Evolutionary conservation across 2,329 filamentous ascomycete species (phyloP).

Genomic region (Penicillium griseofulvum): DNA sequence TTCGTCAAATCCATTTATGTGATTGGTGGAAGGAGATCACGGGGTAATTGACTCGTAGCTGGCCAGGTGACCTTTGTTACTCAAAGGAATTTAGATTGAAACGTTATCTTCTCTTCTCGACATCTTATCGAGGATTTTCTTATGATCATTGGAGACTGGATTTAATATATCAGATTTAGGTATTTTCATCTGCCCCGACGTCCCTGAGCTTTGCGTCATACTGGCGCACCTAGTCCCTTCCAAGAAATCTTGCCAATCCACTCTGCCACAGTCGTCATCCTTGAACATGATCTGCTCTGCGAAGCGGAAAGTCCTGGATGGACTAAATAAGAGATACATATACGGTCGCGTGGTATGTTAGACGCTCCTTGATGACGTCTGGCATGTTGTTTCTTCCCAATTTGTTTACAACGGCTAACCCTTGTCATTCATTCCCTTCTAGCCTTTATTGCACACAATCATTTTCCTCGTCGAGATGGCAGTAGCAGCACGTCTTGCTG

Average conservation of each 20-base stretch:
- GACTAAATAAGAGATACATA: constrained; percentile 48
- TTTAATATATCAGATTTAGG: background rate
- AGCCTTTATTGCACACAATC: constrained; percentile 85
- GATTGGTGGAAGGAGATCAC: constrained; percentile 5
- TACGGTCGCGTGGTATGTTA: constrained; percentile 46
- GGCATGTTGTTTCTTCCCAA: background rate
- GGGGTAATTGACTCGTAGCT: constrained; percentile 8
- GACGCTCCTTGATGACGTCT: background rate
- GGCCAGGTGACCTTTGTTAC: constrained; percentile 14
- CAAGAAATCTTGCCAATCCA: constrained; percentile 29
- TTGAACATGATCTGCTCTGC: constrained; percentile 42
- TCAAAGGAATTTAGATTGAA: constrained; percentile 1
- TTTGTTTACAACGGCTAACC: constrained; percentile 10
- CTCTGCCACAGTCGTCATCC: constrained; percentile 17
- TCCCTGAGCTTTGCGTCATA: constrained; percentile 39
- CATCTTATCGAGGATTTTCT: background rate
- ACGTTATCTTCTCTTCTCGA: background rate
- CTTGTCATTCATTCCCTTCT: constrained; percentile 18
- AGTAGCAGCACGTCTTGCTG: constrained; percentile 74
- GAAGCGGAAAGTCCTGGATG: constrained; percentile 44
- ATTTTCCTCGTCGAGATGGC: constrained; percentile 87
- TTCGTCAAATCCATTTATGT: background rate
- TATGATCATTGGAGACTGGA: background rate
- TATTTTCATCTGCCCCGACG: constrained; percentile 1
- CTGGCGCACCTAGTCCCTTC: constrained; percentile 27